Evolutionary conservation across 2,329 filamentous ascomycete species (phyloP), one percentile per base, ranked within the genome.

Genomic region (Clonostachys byssicola): DNA sequence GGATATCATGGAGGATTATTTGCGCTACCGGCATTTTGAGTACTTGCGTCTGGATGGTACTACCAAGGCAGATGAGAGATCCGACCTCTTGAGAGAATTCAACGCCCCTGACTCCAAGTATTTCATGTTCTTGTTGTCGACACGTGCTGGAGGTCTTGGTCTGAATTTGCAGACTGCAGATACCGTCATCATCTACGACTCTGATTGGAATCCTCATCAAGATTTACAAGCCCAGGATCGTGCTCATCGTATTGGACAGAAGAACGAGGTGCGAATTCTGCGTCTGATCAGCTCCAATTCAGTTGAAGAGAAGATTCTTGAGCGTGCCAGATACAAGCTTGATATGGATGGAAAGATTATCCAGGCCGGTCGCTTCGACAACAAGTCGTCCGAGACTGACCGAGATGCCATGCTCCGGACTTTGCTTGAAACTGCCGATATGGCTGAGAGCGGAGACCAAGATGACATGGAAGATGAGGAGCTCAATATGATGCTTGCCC

Each of bases 281-380:
- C 86, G 94, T 67, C 78, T 99, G 41, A 97, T 99, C 67, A 96
- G 88, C 54, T 95, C 91, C 10, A 96, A 95, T 60, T 97, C 94
- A 0, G 92, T 99, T 3, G 94, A 99, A 69, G 94, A 99, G 70
- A 96, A 97, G 76, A 99, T 99, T 63, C 75, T 99, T 45, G 94
- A 97, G 66, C 88, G 92, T 64, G 94, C 94, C 4, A 88, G 96
- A 56, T 99, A 88, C 80, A 99, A 99, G 79, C 81, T 99, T 54
- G 92, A 97, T 66, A 96, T 99, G 88, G 94, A 99, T 62, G 92
- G 94, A 73, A 99, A 99, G 70, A 92, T 99, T 63, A 99, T 99
- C 57, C 94, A 99, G 65, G 94, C 94, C 50, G 94, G 94, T 83
- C 95, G 95, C 64, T 99, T 99, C 72, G 94, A 99, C 59, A 97